Percentiles rank a stretch among this genome's conserved stretches.
These are phyloP conservation scores for Ceratocystis albifundus DNA, from an alignment of 2,329 filamentous ascomycete genomes.

Conservation along the genomic window DNA sequence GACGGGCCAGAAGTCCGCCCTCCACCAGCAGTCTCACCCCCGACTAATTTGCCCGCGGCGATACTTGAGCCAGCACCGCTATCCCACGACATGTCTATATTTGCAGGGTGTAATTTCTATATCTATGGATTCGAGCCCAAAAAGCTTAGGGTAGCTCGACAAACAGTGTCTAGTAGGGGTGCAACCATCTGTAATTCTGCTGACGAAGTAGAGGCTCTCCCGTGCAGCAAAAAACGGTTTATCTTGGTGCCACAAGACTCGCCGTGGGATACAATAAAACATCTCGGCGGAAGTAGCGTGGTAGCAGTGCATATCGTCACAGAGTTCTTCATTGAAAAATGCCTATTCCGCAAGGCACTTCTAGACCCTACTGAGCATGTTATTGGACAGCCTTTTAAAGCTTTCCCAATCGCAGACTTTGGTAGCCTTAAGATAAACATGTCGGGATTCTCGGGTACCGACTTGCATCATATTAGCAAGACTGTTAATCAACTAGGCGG, in stretches of 20 bases:
- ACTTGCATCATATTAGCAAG: constrained; percentile 74
- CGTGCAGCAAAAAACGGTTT: constrained; percentile 28
- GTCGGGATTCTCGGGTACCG: constrained; percentile 71
- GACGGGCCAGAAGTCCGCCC: constrained; percentile 6
- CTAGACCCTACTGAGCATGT: constrained; percentile 58
- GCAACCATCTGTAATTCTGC: constrained; percentile 7
- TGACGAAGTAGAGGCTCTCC: constrained; percentile 9
- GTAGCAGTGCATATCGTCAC: constrained; percentile 45
- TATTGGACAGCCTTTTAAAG: constrained; percentile 64
- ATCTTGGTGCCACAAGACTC: constrained; percentile 43
- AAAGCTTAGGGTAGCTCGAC: constrained; percentile 14
- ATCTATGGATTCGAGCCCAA: constrained; percentile 45
- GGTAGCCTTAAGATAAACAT: constrained; percentile 61
- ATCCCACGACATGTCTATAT: constrained; percentile 35
- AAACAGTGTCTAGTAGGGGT: constrained; percentile 15
- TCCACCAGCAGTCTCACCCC: background rate
- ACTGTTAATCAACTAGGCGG: constrained; percentile 66
- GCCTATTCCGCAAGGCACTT: constrained; percentile 63
- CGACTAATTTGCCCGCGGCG: background rate
- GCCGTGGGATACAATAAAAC: background rate
- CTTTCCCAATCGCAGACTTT: constrained; percentile 60
- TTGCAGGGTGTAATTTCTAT: constrained; percentile 46
- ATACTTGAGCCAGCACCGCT: background rate
- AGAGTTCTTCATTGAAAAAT: constrained; percentile 88
- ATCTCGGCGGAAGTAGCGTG: constrained; percentile 6